These are phyloP conservation scores for Moniliella sp. DNA, from an alignment of 1,284 basidiomycete species.

Conservation along the genomic window DNA sequence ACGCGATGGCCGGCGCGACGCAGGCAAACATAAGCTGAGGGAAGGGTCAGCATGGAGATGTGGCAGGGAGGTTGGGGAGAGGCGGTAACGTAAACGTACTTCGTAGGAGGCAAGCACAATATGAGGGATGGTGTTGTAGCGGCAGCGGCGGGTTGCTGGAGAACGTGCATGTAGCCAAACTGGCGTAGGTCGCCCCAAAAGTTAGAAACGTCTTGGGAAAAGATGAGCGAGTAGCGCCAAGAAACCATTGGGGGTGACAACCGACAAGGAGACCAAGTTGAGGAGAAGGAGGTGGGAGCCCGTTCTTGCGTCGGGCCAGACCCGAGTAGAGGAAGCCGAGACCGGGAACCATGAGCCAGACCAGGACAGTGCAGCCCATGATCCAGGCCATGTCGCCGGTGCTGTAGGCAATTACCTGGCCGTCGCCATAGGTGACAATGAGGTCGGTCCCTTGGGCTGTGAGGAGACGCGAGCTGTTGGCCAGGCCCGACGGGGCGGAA, in stretches of 20 bases:
- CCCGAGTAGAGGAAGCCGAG: constrained; percentile 63
- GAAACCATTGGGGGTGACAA: constrained; percentile 43
- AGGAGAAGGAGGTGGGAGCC: constrained; percentile 39
- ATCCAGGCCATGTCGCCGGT: constrained; percentile 36
- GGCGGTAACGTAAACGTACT: neutral
- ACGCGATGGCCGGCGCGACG: constrained; percentile 39
- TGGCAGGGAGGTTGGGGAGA: neutral
- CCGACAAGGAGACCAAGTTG: constrained; percentile 34
- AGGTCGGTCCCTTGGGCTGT: constrained; percentile 18
- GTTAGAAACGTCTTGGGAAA: constrained; percentile 43
- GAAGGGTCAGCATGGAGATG: neutral
- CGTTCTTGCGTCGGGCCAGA: constrained; percentile 49
- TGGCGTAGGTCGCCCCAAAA: constrained; percentile 54
- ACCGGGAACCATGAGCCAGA: constrained; percentile 45
- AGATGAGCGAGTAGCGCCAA: constrained; percentile 35
- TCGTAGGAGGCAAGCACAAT: constrained; percentile 37
- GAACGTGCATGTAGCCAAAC: constrained; percentile 45
- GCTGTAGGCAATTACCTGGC: constrained; percentile 9
- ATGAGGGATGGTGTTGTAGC: constrained; percentile 39
- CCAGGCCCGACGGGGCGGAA: constrained; percentile 1
- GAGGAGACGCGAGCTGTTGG: constrained; percentile 1
- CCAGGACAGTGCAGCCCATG: constrained; percentile 48
- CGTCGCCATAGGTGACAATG: constrained; percentile 18
- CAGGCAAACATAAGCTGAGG: constrained; percentile 34
- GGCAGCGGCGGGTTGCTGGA: constrained; percentile 53